Base-by-base conservation (phyloP, 306 rosid genomes). In the Lathyrus aphaca region DNA sequence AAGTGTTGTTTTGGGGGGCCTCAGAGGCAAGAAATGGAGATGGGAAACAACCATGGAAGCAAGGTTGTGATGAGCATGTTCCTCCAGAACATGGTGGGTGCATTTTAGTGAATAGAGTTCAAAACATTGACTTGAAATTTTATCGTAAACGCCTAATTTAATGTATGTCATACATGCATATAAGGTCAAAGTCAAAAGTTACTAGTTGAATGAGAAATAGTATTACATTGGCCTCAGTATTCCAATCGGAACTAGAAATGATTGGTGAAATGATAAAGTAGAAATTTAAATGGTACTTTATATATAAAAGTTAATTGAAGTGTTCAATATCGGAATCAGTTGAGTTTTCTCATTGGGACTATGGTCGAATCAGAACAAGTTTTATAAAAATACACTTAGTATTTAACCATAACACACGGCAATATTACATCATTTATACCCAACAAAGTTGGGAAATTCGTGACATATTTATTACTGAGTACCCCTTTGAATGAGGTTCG, bases 1-100 rank as follows among this genome's bases (percentile, higher is more conserved):
- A 17, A 39, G 49, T 62, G 18, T 62, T 30, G 2, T 51, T 29
- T 56, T 67, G 75, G 9, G 82, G 56, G 5, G 59, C 72, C 12
- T 68, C 69, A 29, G 85, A 82, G 38, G 74, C 43, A 25, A 72
- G 82, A 69, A 82, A 25, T 32, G 86, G 81, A 42, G 85, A 66
- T 7, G 74, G 72, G 56, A 85, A 90, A 77, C 96, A 90, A 51
- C 82, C 93, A 58, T 65, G 78, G 54, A 88, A 80, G 81, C 93
- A 86, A 13, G 79, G 78, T 45, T 82, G 66, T 71, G 89, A 50
- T 71, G 89, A 50, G 19, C 27, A 80, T 66, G 80, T 68, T 75
- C 73, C 84, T 67, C 77, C 62, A 38, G 71, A 37, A 38, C 84
- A 75, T 75, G 82, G 74, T 43, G 89, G 65, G 10, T 71, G 83